A percentile compares a stretch with the other conserved stretches of the same genome.
Evolutionary conservation across 2,329 filamentous ascomycete species (phyloP).

Genomic region (Calonectria leucothoes): DNA sequence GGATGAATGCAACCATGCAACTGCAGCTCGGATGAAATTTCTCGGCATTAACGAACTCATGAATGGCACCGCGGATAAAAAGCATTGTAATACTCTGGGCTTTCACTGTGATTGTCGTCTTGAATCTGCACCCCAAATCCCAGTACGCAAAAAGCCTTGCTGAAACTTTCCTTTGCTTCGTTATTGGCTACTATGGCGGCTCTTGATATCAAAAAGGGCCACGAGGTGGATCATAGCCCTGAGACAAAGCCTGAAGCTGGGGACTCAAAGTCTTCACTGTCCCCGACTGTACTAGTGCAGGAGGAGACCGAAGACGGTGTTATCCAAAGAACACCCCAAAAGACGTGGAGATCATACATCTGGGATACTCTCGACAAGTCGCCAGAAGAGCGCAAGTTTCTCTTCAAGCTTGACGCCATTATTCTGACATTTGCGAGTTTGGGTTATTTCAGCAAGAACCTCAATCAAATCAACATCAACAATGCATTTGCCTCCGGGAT

Average conservation of each 20-base stretch:
- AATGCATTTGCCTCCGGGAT: slow-evolving; percentile 47
- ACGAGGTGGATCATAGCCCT: background rate
- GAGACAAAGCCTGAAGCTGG: background rate
- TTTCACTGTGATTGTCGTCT: background rate
- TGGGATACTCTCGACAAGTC: slow-evolving; percentile 60
- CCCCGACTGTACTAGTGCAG: background rate
- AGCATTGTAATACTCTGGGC: background rate
- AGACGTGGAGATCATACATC: slow-evolving; percentile 56
- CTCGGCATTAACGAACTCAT: background rate
- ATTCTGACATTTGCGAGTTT: slow-evolving; percentile 50
- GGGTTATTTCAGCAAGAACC: slow-evolving; percentile 52
- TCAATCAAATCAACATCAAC: slow-evolving; percentile 47
- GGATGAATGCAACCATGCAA: slow-evolving; percentile 3
- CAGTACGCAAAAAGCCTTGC: background rate
- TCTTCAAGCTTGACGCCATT: slow-evolving; percentile 55
- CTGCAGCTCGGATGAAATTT: background rate
- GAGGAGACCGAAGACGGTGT: background rate
- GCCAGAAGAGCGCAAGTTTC: slow-evolving; percentile 51
- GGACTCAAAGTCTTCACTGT: background rate
- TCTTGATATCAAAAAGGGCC: background rate
- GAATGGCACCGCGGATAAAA: background rate
- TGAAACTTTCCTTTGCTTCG: no score
- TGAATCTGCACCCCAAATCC: background rate
- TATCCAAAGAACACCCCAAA: slow-evolving; percentile 12
- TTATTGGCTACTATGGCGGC: background rate